Conservation (phyloP, 164 flowering plant species). For the Magnolia changhungtana region DNA sequence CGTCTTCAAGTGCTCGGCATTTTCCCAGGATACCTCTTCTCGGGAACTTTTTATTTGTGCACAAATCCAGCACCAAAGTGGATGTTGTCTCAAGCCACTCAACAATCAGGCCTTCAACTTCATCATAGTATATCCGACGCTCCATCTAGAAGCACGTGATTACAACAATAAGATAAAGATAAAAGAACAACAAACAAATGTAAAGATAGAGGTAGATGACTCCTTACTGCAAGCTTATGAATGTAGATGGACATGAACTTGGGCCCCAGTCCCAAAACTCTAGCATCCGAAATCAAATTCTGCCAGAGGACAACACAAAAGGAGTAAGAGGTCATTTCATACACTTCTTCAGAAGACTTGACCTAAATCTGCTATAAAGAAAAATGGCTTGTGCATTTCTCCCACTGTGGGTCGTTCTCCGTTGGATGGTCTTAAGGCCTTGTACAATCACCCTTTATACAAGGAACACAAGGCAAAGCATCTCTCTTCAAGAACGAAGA, state of each 20-base stretch:
- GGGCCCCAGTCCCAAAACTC: conserved; percentile 92
- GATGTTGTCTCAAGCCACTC: conserved; percentile 93
- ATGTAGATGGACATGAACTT: conserved; percentile 87
- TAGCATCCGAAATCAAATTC: conserved; percentile 70
- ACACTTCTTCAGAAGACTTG: not conserved
- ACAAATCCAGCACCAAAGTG: conserved; percentile 56
- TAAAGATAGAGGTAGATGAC: not conserved
- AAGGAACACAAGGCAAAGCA: not conserved
- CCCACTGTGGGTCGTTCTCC: not conserved
- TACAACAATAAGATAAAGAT: not conserved
- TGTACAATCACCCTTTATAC: not conserved
- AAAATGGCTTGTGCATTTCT: not conserved
- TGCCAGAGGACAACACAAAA: conserved; percentile 24
- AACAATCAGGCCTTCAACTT: conserved; percentile 64
- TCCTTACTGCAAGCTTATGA: conserved; percentile 67
- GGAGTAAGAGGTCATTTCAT: not conserved
- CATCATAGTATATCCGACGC: conserved; percentile 86
- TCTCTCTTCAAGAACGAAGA: no score
- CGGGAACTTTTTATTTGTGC: conserved; percentile 26
- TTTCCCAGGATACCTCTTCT: conserved; percentile 44
- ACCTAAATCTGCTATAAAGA: not conserved
- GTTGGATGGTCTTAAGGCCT: not conserved
- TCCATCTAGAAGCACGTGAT: conserved; percentile 52
- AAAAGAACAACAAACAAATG: not conserved
- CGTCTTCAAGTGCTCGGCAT: conserved; percentile 54